Base-by-base conservation (phyloP, 257 asterid species). In the Linderniella brevidens region DNA sequence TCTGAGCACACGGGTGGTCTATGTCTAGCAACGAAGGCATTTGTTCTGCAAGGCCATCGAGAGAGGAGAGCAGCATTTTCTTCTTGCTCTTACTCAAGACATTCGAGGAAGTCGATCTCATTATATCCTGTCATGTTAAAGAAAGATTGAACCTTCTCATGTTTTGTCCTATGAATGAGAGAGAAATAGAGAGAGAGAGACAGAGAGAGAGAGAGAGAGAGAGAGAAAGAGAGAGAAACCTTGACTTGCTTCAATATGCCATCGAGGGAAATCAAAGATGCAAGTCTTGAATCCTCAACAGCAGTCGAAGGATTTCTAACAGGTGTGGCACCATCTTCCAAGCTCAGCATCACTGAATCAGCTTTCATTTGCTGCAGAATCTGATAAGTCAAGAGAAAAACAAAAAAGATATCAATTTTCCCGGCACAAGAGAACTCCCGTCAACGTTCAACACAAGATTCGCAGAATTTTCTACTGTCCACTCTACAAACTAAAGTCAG, bases 221-320 rank as follows among this genome's bases (percentile, higher is more conserved):
- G 55, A 35, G 8, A 17, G 41, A 66, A 52, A 53, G 45, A 63
- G 61, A 52, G 15, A 48, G 44, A 50, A 55, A 81, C 96, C 99
- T 90, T 77, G 79, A 67, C 81, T 75, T 81, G 82, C 76, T 85
- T 90, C 80, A 90, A 55, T 48, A 90, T 73, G 74, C 86, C 74
- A 66, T 85, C 96, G 45, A 90, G 94, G 60, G 96, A 71, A 56
- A 90, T 78, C 60, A 90, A 66, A 50, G 99, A 90, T 35, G 99
- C 99, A 43, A 90, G 72, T 53, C 99, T 73, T 50, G 99, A 87
- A 77, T 90, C 96, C 82, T 90, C 99, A 8, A 83, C 81, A 43
- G 94, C 96, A 59, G 96, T 85, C 25, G 96, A 85, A 68, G 99
- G 93, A 70, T 77, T 75, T 40, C 78, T 75, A 60, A 85, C 66